Conservation (phyloP, 176 grass and related monocot genomes). For the Rhynchospora pubera region DNA sequence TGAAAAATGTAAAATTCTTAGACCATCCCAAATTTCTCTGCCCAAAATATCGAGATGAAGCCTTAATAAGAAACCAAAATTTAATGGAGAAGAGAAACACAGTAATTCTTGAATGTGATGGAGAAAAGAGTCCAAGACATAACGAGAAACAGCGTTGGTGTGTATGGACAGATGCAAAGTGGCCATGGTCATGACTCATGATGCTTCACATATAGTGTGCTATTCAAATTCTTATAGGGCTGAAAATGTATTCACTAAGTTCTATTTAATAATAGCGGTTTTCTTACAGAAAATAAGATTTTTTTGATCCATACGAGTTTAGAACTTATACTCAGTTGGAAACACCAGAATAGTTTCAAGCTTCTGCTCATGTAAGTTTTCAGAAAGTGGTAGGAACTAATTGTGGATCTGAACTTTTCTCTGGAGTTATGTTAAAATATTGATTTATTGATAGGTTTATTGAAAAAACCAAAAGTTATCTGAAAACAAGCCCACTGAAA, state of each 20-base stretch:
- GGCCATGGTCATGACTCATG: constrained; percentile 88
- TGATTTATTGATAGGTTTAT: too few relatives aligned
- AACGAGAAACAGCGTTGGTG: constrained; percentile 38
- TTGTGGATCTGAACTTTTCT: not conserved
- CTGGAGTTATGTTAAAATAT: not conserved
- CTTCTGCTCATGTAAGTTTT: not conserved
- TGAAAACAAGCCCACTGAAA: not conserved
- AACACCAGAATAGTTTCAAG: not conserved
- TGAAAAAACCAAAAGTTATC: too few relatives aligned
- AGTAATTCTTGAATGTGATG: not conserved
- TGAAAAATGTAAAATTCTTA: constrained; percentile 75
- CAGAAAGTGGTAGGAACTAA: not conserved
- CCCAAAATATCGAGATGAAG: constrained; percentile 51
- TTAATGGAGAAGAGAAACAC: constrained; percentile 11
- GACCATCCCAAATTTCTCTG: constrained; percentile 69
- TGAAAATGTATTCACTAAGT: not conserved
- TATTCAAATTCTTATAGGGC: not conserved
- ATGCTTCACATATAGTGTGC: not conserved
- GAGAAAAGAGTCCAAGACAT: not conserved
- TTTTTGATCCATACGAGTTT: not conserved
- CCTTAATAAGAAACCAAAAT: constrained; percentile 39
- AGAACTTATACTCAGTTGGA: not conserved
- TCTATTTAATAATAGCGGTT: not conserved
- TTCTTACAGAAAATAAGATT: not conserved
- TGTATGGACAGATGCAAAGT: constrained; percentile 73